A percentile compares a stretch with the other conserved stretches of the same genome.
phyloP scores from a whole-genome alignment of 352 stramenopile species.

The Thraustochytrium sp. region DNA sequence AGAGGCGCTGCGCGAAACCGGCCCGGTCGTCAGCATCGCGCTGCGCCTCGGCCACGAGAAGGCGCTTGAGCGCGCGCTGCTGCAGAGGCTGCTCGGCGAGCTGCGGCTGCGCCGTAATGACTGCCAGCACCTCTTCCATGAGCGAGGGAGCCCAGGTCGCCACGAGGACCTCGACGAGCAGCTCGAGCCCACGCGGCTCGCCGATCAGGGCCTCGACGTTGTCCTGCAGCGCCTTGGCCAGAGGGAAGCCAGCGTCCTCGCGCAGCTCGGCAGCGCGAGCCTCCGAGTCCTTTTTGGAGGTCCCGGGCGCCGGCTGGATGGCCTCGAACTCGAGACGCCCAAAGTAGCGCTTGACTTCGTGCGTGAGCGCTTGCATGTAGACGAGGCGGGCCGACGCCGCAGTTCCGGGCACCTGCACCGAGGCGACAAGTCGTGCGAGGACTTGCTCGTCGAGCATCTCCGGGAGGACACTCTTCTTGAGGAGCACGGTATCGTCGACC shows the following conservation, averaged over 20 bases:
- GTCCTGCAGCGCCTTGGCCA: neutral
- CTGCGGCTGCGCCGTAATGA: neutral
- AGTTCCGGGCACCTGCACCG: neutral
- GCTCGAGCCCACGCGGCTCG: neutral
- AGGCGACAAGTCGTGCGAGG: neutral
- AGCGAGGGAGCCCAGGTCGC: conserved; percentile 10
- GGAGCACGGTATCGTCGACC: conserved; percentile 42
- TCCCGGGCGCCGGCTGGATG: neutral
- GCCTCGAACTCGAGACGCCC: neutral
- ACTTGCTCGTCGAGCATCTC: conserved; percentile 2
- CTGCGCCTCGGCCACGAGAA: neutral
- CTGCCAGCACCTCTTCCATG: neutral
- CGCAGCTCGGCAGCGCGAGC: neutral
- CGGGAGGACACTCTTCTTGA: conserved; percentile 18
- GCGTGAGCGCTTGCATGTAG: neutral
- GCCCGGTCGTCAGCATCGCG: neutral
- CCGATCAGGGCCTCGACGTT: neutral
- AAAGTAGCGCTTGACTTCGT: neutral
- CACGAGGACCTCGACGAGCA: conserved; percentile 1
- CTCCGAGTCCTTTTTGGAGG: conserved; percentile 30
- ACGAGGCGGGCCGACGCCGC: neutral
- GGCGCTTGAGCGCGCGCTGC: conserved; percentile 10
- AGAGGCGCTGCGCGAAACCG: neutral
- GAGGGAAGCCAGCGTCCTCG: neutral
- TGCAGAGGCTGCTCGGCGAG: neutral